Conservation (phyloP, 2,329 filamentous ascomycete genomes). For the Colletotrichum horii region DNA sequence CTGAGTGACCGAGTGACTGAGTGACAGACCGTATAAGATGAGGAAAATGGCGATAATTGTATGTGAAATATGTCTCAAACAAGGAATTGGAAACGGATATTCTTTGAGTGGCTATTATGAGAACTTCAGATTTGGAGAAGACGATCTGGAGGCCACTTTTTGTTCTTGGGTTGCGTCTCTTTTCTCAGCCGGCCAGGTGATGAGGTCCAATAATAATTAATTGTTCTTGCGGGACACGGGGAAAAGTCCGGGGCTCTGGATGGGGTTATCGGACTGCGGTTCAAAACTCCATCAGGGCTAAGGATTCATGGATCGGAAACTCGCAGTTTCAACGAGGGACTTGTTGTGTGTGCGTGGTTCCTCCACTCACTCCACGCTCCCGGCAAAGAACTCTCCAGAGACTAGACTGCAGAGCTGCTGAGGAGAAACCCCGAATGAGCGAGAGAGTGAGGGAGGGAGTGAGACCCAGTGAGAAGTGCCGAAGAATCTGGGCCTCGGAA, state of each 20-base stretch:
- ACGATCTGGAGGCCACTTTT: conserved; percentile 4
- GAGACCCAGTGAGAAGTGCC: conserved; percentile 7
- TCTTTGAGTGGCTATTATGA: not conserved
- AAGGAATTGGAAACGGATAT: not conserved
- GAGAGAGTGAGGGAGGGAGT: not conserved
- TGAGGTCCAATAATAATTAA: conserved; percentile 2
- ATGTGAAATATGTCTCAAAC: not conserved
- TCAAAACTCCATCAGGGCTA: not conserved
- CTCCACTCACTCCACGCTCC: not conserved
- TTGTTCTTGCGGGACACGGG: conserved; percentile 18
- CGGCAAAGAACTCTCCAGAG: conserved; percentile 21
- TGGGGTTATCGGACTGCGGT: not conserved
- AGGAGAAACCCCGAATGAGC: not conserved
- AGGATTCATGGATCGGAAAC: not conserved
- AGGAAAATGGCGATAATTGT: not conserved
- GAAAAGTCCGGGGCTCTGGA: conserved; percentile 13
- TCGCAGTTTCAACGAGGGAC: not conserved
- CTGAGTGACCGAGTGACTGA: not conserved
- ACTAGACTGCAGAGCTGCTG: not conserved
- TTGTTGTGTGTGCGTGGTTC: not conserved
- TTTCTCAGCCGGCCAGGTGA: not conserved
- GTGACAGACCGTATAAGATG: not conserved
- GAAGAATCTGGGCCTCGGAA: not conserved
- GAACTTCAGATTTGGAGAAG: not conserved
- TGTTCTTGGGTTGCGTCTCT: not conserved